A percentile compares a stretch with the other conserved stretches of the same genome.
phyloP scores from a whole-genome alignment of 495 filamentous ascomycete species.

The Tetracladium setigerum region DNA sequence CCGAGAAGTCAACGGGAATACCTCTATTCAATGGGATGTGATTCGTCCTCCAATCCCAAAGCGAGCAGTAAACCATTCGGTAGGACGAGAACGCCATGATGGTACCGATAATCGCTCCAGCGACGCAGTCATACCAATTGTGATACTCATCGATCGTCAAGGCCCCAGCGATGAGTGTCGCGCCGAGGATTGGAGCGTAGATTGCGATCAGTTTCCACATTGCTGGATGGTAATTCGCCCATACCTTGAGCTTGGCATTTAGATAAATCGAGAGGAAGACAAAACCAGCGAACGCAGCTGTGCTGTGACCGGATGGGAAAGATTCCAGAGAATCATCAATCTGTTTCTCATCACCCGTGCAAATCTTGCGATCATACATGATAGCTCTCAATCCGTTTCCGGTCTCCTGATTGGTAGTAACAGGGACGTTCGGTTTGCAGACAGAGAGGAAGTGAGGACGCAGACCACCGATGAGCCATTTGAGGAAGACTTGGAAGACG shows the following conservation, averaged over 20 bases:
- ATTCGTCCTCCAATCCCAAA: constrained; percentile 47
- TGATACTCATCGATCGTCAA: constrained; percentile 56
- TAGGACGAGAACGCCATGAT: constrained; percentile 49
- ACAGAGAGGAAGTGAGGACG: constrained; percentile 46
- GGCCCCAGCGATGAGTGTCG: constrained; percentile 47
- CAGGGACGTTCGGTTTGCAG: constrained; percentile 34
- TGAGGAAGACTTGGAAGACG: constrained; percentile 47
- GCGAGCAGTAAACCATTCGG: constrained; percentile 47
- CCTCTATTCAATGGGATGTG: constrained; percentile 40
- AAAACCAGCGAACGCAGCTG: constrained; percentile 42
- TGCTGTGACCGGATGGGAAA: constrained; percentile 44
- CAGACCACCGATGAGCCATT: constrained; percentile 29
- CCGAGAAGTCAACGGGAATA: constrained; percentile 20
- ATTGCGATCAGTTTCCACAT: constrained; percentile 55
- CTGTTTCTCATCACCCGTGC: constrained; percentile 34
- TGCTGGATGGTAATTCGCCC: constrained; percentile 49
- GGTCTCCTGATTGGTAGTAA: constrained; percentile 13
- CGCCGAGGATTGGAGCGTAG: constrained; percentile 52
- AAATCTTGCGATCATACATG: constrained; percentile 43
- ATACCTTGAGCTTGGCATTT: constrained; percentile 49
- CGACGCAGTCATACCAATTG: constrained; percentile 53
- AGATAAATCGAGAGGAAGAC: constrained; percentile 45
- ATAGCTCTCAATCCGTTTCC: constrained; percentile 38
- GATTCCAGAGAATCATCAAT: constrained; percentile 42
- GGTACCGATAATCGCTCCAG: constrained; percentile 49